Base-by-base conservation (phyloP, 495 filamentous ascomycete species). In the Hyaloscypha variabilis region DNA sequence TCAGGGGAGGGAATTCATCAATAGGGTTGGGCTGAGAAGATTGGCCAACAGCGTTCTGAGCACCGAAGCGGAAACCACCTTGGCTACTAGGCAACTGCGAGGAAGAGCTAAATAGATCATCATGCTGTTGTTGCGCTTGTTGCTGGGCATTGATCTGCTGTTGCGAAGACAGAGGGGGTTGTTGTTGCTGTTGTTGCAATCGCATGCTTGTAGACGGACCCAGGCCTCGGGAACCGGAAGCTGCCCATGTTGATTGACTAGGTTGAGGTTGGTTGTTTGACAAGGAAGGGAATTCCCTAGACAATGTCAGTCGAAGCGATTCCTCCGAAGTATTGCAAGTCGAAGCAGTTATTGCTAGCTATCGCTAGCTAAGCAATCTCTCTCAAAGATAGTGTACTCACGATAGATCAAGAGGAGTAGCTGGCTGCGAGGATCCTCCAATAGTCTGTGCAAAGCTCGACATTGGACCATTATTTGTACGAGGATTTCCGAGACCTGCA, bases 401-500 rank as follows among this genome's bases (percentile, higher is more conserved):
- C 92, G 90, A 92, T 31, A 89, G 79, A 76, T 95, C 91, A 66
- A 95, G 74, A 46, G 91, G 86, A 55, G 90, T 88, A 50, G 85
- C 80, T 56, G 90, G 84, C 72, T 95, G 92, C 17, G 90, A 72
- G n/a, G 64, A 91, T 17, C 86, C 89, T 64, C 87, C 87, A 69
- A 95, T 81, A 71, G 89, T 92, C 75, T 94, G 91, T 62, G 92
- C 92, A 76, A 95, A 96, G 69, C 88, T 94, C 31, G 84, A 81
- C 72, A 87, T 81, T 8, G 79, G 78, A 76, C 82, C 82, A 79
- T 85, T 77, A 79, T 88, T 78, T 78, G 89, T 77, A 78, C 86
- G 87, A 73, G 84, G 76, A 70, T 77, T 80, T 70, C 81, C 82
- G 59, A 88, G 76, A 60, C 83, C 83, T 67, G 86, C 83, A 69